A percentile compares a stretch with the other conserved stretches of the same genome.
These are phyloP conservation scores for Dictyostelium capitatum DNA, from an alignment of 78 protist species.

Conservation along the genomic window DNA sequence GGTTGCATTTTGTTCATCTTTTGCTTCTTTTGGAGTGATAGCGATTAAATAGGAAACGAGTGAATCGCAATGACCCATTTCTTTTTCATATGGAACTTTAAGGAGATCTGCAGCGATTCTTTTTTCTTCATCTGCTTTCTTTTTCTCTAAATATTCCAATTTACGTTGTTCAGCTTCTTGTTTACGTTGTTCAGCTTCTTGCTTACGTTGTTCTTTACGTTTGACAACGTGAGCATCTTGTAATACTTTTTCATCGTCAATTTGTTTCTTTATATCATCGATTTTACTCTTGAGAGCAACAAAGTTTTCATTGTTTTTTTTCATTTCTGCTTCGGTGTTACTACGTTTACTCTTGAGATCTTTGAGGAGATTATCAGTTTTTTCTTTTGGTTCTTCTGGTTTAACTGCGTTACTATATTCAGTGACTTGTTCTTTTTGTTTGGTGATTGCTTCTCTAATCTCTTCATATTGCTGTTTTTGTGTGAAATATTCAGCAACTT, in stretches of 20 bases:
- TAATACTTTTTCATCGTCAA: neutral
- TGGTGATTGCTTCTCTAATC: neutral
- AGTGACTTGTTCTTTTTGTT: neutral
- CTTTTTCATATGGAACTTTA: conserved; percentile 45
- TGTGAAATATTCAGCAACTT: neutral
- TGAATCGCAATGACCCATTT: conserved; percentile 27
- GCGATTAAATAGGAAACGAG: conserved; percentile 6
- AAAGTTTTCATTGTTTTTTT: neutral
- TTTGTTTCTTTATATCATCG: neutral
- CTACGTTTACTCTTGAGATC: conserved; percentile 19
- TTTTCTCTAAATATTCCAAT: neutral
- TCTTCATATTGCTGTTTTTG: neutral
- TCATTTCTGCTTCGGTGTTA: conserved; percentile 6
- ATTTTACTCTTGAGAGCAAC: neutral
- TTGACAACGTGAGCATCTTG: neutral
- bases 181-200: conserved; percentile 12
- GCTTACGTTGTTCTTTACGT: conserved; percentile 11
- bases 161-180: neutral
- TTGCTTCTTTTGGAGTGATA: conserved; percentile 46
- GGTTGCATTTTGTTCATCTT: neutral
- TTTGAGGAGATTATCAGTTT: neutral
- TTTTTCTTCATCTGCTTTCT: conserved; percentile 16
- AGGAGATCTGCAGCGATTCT: conserved; percentile 23
- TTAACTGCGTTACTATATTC: neutral
- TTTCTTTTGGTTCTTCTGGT: conserved; percentile 4